Conservation (phyloP, 306 rosid species). For the Malus orientalis region DNA sequence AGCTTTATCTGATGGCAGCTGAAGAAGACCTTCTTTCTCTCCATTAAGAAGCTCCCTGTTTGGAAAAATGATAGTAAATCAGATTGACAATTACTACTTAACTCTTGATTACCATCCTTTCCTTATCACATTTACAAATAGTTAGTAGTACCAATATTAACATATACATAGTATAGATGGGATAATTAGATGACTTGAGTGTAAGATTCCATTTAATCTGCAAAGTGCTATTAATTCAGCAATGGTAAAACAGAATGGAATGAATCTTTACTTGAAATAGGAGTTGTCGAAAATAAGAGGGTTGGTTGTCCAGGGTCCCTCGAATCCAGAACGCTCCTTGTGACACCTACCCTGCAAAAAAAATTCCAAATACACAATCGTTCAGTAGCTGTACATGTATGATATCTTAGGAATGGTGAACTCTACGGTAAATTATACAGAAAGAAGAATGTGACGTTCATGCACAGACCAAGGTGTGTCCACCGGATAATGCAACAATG, state of each 20-base stretch:
- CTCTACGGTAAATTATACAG: not conserved
- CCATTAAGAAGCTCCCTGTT: constrained; percentile 33
- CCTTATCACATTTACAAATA: not conserved
- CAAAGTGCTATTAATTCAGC: not conserved
- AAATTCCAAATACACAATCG: not conserved
- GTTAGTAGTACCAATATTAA: not conserved
- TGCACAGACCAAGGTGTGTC: constrained; percentile 55
- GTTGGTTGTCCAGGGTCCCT: constrained; percentile 58
- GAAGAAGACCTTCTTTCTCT: constrained; percentile 36
- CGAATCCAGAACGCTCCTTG: constrained; percentile 63
- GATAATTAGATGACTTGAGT: not conserved
- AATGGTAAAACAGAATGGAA: not conserved
- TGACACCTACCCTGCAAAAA: constrained; percentile 50
- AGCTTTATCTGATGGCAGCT: constrained; percentile 55
- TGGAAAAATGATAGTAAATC: not conserved
- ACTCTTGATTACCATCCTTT: not conserved
- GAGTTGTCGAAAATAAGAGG: constrained; percentile 55
- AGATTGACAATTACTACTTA: not conserved
- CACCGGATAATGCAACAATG: constrained; percentile 62
- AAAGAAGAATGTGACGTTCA: not conserved
- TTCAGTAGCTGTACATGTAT: not conserved
- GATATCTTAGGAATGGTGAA: too few species aligned
- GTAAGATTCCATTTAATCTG: not conserved
- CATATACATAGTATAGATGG: not conserved
- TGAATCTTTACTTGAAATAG: constrained; percentile 41